These are phyloP conservation scores for Hysterium pulicare DNA, from an alignment of 2,329 filamentous ascomycete species.

Conservation along the genomic window DNA sequence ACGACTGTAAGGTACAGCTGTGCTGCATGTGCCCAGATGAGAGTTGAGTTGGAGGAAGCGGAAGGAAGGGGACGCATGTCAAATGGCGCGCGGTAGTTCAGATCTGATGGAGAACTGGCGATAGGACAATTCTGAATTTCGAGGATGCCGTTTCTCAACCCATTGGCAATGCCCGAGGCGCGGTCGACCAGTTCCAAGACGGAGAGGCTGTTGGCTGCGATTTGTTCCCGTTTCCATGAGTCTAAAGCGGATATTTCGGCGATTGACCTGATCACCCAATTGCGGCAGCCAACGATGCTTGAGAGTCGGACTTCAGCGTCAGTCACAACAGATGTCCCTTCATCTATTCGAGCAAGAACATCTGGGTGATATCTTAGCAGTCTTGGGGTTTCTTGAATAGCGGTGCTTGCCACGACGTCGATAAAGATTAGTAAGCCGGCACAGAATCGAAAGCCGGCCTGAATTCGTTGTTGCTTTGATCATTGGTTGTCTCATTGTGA, in stretches of 20 bases:
- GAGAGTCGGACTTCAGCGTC: conserved; percentile 14
- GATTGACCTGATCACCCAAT: conserved; percentile 11
- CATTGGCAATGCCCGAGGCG: conserved; percentile 6
- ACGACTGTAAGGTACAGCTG: conserved; percentile 8
- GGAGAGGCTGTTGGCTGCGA: conserved; percentile 2
- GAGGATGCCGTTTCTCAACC: conserved; percentile 4
- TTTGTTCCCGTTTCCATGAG: conserved; percentile 7
- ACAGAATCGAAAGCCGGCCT: conserved; percentile 14
- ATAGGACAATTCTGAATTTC: conserved; percentile 3
- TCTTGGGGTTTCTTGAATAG: conserved; percentile 6
- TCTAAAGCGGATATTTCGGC: conserved; percentile 9
- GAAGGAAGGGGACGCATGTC: background rate
- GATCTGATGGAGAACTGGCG: conserved; percentile 1
- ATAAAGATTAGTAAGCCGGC: conserved; percentile 14
- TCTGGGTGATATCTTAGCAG: conserved; percentile 7
- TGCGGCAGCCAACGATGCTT: conserved; percentile 12
- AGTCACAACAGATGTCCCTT: conserved; percentile 5
- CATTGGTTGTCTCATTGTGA: too few relatives aligned
- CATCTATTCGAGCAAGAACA: conserved; percentile 7
- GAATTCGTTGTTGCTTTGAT: too few relatives aligned
- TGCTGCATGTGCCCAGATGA: conserved; percentile 13
- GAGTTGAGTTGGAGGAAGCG: conserved; percentile 3
- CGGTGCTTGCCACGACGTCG: conserved; percentile 13
- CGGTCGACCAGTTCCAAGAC: conserved; percentile 8
- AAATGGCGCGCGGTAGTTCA: conserved; percentile 3